A percentile compares a stretch with the other conserved stretches of the same genome.
Conservation (phyloP, 352 stramenopile genomes). For the Pythium chondricola region DNA sequence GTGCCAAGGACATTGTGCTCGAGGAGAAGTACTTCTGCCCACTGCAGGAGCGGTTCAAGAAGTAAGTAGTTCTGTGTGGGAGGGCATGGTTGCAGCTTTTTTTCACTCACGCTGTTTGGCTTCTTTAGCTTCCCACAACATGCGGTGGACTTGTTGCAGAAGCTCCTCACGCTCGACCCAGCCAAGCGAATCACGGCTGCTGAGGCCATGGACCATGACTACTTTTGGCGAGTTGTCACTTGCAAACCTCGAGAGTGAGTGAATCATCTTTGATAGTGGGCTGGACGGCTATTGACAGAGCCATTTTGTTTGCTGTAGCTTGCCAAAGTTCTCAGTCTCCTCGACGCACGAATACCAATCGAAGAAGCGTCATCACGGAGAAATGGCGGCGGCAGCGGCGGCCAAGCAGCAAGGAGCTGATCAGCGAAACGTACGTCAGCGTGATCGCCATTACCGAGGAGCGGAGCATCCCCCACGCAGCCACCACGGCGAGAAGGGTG, state of each 20-base stretch:
- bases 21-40: constrained; percentile 76
- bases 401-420: not conserved
- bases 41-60: constrained; percentile 73
- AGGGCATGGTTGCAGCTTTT: not conserved
- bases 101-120: not conserved
- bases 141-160: constrained; percentile 88
- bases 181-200: constrained; percentile 90
- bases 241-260: constrained; percentile 81
- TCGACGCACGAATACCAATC: constrained; percentile 84
- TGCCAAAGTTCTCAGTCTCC: constrained; percentile 81
- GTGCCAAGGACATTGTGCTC: constrained; percentile 56
- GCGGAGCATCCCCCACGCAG: constrained; percentile 16
- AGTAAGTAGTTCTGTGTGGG: constrained; percentile 27
- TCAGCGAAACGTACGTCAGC: constrained; percentile 4
- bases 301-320: constrained; percentile 22
- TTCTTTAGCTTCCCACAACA: constrained; percentile 62
- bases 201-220: constrained; percentile 95
- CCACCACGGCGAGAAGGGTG: constrained; percentile 2
- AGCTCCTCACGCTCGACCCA: constrained; percentile 94
- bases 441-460: constrained; percentile 8
- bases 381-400: constrained; percentile 42
- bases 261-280: not conserved
- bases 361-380: constrained; percentile 80
- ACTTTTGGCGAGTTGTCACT: constrained; percentile 91
- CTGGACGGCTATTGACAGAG: not conserved